A percentile compares a stretch with the other conserved stretches of the same genome.
Conservation (phyloP, 192 early-diverging fungal genomes). For the Borealophlyctis nickersoniae region DNA sequence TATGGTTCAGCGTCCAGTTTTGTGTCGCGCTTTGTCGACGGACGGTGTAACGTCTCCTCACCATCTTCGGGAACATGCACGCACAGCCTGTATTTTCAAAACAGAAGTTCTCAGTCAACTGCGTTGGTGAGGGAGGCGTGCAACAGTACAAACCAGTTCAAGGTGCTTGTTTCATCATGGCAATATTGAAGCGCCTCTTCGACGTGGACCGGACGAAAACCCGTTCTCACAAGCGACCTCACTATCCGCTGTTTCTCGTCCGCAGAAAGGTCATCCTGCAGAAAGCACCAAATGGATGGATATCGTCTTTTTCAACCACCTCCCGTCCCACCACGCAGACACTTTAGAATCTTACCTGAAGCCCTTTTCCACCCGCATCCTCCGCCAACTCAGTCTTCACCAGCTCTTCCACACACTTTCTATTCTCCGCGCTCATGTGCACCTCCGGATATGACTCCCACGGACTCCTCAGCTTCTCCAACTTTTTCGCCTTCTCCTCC, state of each 20-base stretch:
- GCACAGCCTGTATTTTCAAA: constrained; percentile 59
- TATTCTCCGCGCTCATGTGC: constrained; percentile 60
- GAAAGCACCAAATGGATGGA: neutral
- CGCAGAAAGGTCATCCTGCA: neutral
- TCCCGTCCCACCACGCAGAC: neutral
- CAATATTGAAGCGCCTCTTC: constrained; percentile 68
- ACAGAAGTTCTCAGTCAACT: neutral
- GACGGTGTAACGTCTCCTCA: constrained; percentile 19
- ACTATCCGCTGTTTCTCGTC: no score
- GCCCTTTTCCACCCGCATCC: neutral
- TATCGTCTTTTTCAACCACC: constrained; percentile 14
- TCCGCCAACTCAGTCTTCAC: constrained; percentile 49
- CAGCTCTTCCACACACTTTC: constrained; percentile 61
- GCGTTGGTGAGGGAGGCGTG: neutral
- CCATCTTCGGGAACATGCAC: constrained; percentile 89
- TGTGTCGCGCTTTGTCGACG: no score
- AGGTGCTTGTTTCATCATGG: constrained; percentile 40
- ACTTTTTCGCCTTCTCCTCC: constrained; percentile 40
- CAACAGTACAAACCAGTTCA: constrained; percentile 66
- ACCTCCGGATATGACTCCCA: constrained; percentile 67
- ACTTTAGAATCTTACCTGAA: no score
- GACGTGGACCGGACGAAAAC: constrained; percentile 71
- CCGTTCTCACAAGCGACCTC: constrained; percentile 49
- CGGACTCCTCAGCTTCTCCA: constrained; percentile 10
- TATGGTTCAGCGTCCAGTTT: no score